Evolutionary conservation across 805 yeast genomes (phyloP).

Genomic region (Yamadazyma nakazawae): DNA sequence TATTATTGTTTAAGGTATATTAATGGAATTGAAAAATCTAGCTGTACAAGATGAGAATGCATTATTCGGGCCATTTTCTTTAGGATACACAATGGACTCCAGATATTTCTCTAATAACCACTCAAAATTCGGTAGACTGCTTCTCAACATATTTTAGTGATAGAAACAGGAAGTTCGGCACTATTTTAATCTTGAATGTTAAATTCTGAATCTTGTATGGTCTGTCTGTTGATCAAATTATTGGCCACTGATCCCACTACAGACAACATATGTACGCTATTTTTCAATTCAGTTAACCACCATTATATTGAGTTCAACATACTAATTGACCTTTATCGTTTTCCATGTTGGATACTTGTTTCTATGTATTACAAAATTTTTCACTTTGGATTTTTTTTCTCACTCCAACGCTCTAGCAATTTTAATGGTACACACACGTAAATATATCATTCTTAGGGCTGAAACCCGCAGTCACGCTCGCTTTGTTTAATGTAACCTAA

Average conservation of each 20-base stretch:
- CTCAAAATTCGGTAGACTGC: neutral
- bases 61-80: neutral
- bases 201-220: neutral
- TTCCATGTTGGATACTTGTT: constrained; percentile 70
- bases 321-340: constrained; percentile 99
- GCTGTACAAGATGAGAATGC: neutral
- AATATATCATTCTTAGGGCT: constrained; percentile 6
- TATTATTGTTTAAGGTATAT: constrained; percentile 9
- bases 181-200: neutral
- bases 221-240: neutral
- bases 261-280: neutral
- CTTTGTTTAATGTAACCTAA: neutral
- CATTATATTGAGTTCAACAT: constrained; percentile 44
- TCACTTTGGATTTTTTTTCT: constrained; percentile 6
- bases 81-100: no score
- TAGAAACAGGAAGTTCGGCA: neutral
- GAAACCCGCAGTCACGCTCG: constrained; percentile 11
- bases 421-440: constrained; percentile 1
- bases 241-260: neutral
- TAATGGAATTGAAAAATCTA: neutral
- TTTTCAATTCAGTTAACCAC: neutral
- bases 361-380: constrained; percentile 7
- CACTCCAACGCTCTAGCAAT: constrained; percentile 1
- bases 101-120: no score
- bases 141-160: neutral